Evolutionary conservation across 2,329 filamentous ascomycete species (phyloP), one percentile per base, ranked within the genome.

Genomic region (Lomentospora prolificans): DNA sequence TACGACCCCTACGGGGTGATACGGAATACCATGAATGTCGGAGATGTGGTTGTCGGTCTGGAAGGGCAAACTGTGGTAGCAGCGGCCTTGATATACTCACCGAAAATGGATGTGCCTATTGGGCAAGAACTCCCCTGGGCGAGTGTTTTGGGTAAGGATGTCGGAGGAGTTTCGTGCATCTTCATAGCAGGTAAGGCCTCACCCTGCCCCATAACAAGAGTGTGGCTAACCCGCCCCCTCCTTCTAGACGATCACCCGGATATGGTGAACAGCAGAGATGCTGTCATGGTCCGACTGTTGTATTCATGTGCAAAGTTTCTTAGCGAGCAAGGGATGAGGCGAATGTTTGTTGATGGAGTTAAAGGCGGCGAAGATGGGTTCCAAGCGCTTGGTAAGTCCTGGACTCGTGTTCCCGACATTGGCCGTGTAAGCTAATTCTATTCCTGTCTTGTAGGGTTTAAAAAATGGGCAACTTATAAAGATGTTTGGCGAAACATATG

Each of bases 161-260:
- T 81, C 44, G 81, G 80, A 50, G 81, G 81, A 25, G 74, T 81
- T 33, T 76, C 79, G n/a, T 84, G 81, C 64, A 77, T 84, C 54
- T 83, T 77, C 65, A 75, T 83, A 59, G 68, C 71, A 63, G 76
- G 81, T 81, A 64, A 58, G 76, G 72, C 22, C 10, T 51, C 51
- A 59, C 46, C 25, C n/a, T 19, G 9, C 27, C 8, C 17, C 28
- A 5, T n/a, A 7, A n/a, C 19, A n/a, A 24, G 8, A 27, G n/a
- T 24, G 8, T 39, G 44, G 12, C 19, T 3, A 27, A 17, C 30
- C 30, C 44, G 24, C 24, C 52, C 44, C 24, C 24, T 31, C 22
- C 30, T 17, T 55, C 2, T 24, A 78, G 75, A 77, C 51, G 71
- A 73, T 17, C 69, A 74, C 58, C 66, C 70, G 2, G 69, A 70